phyloP scores from a whole-genome alignment of 2,329 filamentous ascomycete species.

The Epichloe uncinata region DNA sequence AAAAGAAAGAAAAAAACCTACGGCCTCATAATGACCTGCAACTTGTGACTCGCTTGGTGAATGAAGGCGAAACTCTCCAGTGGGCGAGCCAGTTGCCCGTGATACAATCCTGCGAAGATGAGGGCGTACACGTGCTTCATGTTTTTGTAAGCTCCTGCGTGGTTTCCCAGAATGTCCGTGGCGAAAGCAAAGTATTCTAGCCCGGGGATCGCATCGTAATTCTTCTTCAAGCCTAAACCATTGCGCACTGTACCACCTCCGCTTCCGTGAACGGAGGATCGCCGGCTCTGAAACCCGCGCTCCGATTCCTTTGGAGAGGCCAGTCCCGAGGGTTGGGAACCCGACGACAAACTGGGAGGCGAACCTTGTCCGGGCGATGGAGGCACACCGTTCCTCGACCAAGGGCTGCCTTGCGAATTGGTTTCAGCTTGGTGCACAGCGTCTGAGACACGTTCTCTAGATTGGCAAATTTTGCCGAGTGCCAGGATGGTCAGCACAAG shows the following conservation, averaged over 20 bases:
- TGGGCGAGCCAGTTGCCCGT: slow-evolving; percentile 75
- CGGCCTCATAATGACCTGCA: slow-evolving; percentile 65
- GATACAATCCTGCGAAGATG: slow-evolving; percentile 76
- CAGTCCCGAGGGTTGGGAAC: slow-evolving; percentile 35
- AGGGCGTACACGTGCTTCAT: slow-evolving; percentile 75
- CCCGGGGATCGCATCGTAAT: slow-evolving; percentile 78
- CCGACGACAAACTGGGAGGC: slow-evolving; percentile 31
- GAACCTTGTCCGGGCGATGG: slow-evolving; percentile 44
- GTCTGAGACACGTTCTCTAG: slow-evolving; percentile 41
- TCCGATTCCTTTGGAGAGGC: slow-evolving; percentile 40
- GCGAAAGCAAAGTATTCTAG: slow-evolving; percentile 82
- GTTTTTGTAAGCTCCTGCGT: slow-evolving; percentile 64
- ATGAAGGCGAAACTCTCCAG: slow-evolving; percentile 67
- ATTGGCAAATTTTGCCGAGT: slow-evolving; percentile 66
- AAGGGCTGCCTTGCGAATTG: slow-evolving; percentile 21
- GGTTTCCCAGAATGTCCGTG: slow-evolving; percentile 71
- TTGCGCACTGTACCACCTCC: slow-evolving; percentile 11
- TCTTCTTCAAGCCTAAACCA: slow-evolving; percentile 31
- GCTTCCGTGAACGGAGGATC: slow-evolving; percentile 36
- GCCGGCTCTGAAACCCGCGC: slow-evolving; percentile 30
- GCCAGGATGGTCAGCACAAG: slow-evolving; percentile 74
- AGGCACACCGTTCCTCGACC: slow-evolving; percentile 35
- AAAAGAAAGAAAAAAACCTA: slow-evolving; percentile 27
- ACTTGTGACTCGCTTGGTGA: slow-evolving; percentile 38
- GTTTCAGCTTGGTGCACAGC: slow-evolving; percentile 31